Evolutionary conservation across 75 land plant species (phyloP).

Genomic region (Azolla pinnata): DNA sequence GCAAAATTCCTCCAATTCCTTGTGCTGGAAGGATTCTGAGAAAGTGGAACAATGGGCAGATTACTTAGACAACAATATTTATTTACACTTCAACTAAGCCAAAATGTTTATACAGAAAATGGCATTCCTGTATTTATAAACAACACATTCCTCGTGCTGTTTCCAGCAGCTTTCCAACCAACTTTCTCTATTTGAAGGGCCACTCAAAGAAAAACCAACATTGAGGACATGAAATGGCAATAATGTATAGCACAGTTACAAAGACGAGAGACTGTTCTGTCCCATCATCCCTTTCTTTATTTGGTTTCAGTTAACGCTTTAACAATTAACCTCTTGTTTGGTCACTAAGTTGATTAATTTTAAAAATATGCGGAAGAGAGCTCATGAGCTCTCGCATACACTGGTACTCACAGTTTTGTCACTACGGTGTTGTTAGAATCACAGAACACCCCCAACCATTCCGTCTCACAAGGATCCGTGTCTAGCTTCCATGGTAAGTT

Average conservation of each 20-base stretch:
- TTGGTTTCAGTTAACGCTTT: neutral
- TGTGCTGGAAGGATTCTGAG: conserved; percentile 3
- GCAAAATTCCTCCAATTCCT: neutral
- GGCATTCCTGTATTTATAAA: no score
- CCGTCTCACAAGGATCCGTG: neutral
- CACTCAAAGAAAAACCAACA: no score
- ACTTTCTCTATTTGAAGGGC: no score
- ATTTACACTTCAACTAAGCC: no score
- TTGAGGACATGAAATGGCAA: no score
- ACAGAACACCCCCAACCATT: neutral
- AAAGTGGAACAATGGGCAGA: neutral
- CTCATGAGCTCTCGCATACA: no score
- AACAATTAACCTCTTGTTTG: neutral
- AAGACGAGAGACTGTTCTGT: neutral
- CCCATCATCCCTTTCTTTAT: neutral
- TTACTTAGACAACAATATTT: neutral
- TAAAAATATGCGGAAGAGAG: no score
- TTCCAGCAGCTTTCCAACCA: no score
- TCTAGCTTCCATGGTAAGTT: neutral
- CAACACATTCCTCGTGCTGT: no score
- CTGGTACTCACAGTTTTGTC: neutral
- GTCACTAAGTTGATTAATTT: neutral
- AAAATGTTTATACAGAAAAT: no score
- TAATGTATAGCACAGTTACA: no score
- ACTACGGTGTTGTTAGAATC: neutral